Conservation (phyloP, 176 grass and related monocot genomes). For the Leersia perrieri region DNA sequence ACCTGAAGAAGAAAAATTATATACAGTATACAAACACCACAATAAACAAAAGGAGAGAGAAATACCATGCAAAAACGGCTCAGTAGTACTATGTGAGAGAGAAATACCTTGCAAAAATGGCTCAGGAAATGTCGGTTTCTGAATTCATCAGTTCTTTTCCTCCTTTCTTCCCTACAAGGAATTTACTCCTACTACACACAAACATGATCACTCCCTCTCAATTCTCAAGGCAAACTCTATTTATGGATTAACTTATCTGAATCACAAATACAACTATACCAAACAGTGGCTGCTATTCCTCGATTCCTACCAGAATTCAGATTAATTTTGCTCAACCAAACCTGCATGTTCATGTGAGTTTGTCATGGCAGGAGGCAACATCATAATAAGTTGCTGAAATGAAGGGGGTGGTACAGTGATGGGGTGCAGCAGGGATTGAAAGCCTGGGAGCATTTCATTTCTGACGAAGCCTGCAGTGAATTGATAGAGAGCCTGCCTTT, state of each 20-base stretch:
- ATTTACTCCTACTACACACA: slow-evolving; percentile 2
- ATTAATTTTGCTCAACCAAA: slow-evolving; percentile 11
- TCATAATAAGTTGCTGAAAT: slow-evolving; percentile 16
- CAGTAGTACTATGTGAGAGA: background rate
- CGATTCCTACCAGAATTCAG: slow-evolving; percentile 11
- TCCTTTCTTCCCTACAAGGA: background rate
- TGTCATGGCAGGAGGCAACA: slow-evolving; percentile 15
- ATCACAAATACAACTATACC: slow-evolving; percentile 10
- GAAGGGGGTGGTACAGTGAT: background rate
- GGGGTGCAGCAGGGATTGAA: slow-evolving; percentile 27
- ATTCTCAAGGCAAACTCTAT: background rate
- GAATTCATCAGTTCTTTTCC: background rate
- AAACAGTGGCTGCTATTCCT: background rate
- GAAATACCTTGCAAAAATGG: background rate
- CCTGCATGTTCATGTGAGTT: slow-evolving; percentile 22
- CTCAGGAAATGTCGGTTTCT: slow-evolving; percentile 20
- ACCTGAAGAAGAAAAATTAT: background rate
- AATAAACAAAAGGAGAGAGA: background rate
- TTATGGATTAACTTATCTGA: background rate
- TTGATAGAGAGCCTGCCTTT: slow-evolving; percentile 7
- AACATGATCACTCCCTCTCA: background rate
- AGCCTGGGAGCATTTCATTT: slow-evolving; percentile 15
- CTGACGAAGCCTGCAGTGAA: slow-evolving; percentile 10
- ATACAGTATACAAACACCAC: slow-evolving; percentile 7
- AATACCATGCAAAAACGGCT: background rate